Evolutionary conservation across 2,329 filamentous ascomycete species (phyloP).

Genomic region (Lasiodiplodia sp.): DNA sequence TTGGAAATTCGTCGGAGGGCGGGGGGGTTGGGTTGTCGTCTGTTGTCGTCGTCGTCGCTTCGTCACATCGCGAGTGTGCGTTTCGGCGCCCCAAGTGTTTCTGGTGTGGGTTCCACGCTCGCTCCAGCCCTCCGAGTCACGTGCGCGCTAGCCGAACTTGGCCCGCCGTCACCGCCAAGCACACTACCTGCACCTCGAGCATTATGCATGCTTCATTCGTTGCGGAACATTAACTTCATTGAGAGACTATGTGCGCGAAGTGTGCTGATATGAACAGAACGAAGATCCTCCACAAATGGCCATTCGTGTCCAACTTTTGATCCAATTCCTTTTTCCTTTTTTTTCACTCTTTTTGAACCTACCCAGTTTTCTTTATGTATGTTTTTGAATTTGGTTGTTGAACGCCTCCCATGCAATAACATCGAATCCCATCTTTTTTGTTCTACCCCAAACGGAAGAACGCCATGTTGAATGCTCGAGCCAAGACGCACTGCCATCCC

Average conservation of each 20-base stretch:
- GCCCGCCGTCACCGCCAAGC: neutral
- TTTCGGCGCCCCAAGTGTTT: conserved; percentile 18
- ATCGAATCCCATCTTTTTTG: conserved; percentile 21
- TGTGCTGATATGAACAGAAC: neutral
- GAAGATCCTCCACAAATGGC: neutral
- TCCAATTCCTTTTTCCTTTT: neutral
- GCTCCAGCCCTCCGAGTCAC: conserved; percentile 1
- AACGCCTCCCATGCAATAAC: conserved; percentile 26
- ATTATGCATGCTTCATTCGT: neutral
- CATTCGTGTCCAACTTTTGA: neutral
- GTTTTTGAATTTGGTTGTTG: conserved; percentile 9
- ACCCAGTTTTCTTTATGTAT: neutral
- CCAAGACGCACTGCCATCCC: conserved; percentile 1
- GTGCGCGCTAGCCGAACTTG: conserved; percentile 1
- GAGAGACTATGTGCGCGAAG: conserved; percentile 7
- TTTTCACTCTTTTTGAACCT: neutral
- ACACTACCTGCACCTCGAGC: neutral
- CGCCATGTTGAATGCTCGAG: conserved; percentile 49
- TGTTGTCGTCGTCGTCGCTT: conserved; percentile 29
- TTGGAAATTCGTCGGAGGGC: conserved; percentile 38
- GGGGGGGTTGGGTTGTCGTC: conserved; percentile 10
- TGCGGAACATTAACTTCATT: conserved; percentile 7
- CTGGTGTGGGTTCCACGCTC: conserved; percentile 24
- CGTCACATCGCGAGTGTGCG: conserved; percentile 29
- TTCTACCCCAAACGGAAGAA: conserved; percentile 33